Conservation (phyloP, 306 rosid species). For the Lathyrus sativus region DNA sequence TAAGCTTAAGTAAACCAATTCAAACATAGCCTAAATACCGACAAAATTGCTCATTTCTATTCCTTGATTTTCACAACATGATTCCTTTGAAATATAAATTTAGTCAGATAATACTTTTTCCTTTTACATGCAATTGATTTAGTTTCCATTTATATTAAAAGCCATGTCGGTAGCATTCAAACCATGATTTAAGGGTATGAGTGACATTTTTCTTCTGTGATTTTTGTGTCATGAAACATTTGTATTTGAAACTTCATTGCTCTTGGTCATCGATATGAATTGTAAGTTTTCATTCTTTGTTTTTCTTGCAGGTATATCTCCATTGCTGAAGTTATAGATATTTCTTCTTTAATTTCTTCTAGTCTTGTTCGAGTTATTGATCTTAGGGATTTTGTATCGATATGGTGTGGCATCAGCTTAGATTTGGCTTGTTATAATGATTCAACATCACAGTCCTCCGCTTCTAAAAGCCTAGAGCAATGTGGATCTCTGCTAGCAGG, state of each 20-base stretch:
- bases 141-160: background rate
- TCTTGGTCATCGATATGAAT: slow-evolving; percentile 3
- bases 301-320: slow-evolving; percentile 71
- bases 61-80: slow-evolving; percentile 1
- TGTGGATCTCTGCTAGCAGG: slow-evolving; percentile 69
- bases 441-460: slow-evolving; percentile 37
- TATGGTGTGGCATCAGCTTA: slow-evolving; percentile 66
- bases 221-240: background rate
- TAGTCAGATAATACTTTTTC: background rate
- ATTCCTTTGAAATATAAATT: background rate
- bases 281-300: background rate
- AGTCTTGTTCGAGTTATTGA: slow-evolving; percentile 62
- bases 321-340: slow-evolving; percentile 69
- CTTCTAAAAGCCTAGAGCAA: slow-evolving; percentile 55
- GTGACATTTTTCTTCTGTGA: slow-evolving; percentile 27
- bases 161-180: background rate
- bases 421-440: slow-evolving; percentile 55
- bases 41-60: slow-evolving; percentile 7
- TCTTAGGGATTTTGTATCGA: slow-evolving; percentile 70
- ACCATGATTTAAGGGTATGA: slow-evolving; percentile 4
- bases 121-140: background rate
- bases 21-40: background rate
- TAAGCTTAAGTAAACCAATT: background rate
- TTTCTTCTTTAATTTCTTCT: slow-evolving; percentile 66
- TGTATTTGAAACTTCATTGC: slow-evolving; percentile 14